These are phyloP conservation scores for Rutstroemia sp. DNA, from an alignment of 2,329 filamentous ascomycete genomes.

Conservation along the genomic window DNA sequence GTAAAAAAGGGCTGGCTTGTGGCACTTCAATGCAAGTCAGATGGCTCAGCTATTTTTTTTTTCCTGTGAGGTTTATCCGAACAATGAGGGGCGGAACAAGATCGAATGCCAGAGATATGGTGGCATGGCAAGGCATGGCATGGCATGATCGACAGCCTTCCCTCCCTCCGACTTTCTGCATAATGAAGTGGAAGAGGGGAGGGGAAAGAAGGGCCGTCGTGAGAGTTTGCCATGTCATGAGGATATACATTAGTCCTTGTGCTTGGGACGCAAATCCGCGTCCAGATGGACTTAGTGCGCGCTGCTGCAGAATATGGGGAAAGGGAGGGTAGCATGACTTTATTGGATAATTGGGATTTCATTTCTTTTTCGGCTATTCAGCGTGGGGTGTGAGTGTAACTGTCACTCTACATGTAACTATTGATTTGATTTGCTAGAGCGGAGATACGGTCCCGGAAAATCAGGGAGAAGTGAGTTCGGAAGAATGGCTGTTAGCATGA, in stretches of 20 bases:
- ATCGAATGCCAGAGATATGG: too few relatives aligned
- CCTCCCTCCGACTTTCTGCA: constrained; percentile 5
- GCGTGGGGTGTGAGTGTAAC: not conserved
- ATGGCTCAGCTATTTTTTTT: too few relatives aligned
- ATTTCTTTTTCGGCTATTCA: too few relatives aligned
- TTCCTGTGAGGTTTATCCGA: not conserved
- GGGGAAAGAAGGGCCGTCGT: not conserved
- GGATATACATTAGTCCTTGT: not conserved
- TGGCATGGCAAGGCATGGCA: not conserved
- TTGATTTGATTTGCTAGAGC: not conserved
- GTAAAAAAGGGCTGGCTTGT: too few relatives aligned
- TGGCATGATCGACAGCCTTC: too few relatives aligned
- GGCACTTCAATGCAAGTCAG: too few relatives aligned
- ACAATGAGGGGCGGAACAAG: not conserved
- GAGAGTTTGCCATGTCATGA: not conserved
- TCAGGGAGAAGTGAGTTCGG: not conserved
- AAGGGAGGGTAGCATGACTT: too few relatives aligned
- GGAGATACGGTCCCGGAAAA: not conserved
- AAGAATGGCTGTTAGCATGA: not conserved
- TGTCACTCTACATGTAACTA: not conserved
- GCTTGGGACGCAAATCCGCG: too few relatives aligned
- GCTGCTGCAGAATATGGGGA: too few relatives aligned
- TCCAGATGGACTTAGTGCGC: too few relatives aligned
- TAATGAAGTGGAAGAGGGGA: constrained; percentile 2
- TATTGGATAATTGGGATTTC: too few relatives aligned